These are phyloP conservation scores for Lippia alba DNA, from an alignment of 305 asterid species.

Conservation along the genomic window DNA sequence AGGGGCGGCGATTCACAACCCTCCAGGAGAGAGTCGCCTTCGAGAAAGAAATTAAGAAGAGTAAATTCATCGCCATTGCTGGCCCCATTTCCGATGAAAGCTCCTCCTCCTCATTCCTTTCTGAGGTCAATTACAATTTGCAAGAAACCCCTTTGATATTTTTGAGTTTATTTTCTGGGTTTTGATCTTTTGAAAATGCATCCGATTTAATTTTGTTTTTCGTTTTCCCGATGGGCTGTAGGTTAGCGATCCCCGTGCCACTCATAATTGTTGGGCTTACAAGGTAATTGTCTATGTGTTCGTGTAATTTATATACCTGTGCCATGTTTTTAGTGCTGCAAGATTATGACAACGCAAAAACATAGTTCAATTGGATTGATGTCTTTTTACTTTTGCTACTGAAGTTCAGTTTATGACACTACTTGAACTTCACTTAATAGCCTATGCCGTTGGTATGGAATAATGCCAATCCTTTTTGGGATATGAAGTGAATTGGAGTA, in stretches of 20 bases:
- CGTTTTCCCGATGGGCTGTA: constrained; percentile 31
- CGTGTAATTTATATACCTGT: neutral
- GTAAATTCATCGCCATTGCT: constrained; percentile 93
- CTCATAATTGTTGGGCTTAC: constrained; percentile 98
- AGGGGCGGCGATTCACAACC: constrained; percentile 58
- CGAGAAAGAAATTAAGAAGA: constrained; percentile 78
- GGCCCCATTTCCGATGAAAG: constrained; percentile 75
- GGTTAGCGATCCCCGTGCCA: constrained; percentile 87
- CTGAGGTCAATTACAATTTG: constrained; percentile 55
- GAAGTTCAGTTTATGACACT: constrained; percentile 9
- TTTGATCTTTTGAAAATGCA: neutral
- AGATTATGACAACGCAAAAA: neutral
- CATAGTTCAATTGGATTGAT: constrained; percentile 8
- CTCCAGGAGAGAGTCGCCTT: constrained; percentile 66
- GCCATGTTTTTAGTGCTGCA: constrained; percentile 4
- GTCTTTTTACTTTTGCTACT: constrained; percentile 6
- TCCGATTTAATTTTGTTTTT: constrained; percentile 1
- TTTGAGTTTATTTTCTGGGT: neutral
- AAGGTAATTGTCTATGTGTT: constrained; percentile 52
- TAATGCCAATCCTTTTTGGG: constrained; percentile 9
- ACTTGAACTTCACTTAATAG: constrained; percentile 20
- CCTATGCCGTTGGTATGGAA: neutral
- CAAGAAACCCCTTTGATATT: neutral
- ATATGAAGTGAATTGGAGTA: constrained; percentile 8
- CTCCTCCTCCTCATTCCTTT: constrained; percentile 70